Evolutionary conservation across 176 grass and related monocot genomes (phyloP), one percentile per base, ranked within the genome.

Genomic region (Poa pratensis): DNA sequence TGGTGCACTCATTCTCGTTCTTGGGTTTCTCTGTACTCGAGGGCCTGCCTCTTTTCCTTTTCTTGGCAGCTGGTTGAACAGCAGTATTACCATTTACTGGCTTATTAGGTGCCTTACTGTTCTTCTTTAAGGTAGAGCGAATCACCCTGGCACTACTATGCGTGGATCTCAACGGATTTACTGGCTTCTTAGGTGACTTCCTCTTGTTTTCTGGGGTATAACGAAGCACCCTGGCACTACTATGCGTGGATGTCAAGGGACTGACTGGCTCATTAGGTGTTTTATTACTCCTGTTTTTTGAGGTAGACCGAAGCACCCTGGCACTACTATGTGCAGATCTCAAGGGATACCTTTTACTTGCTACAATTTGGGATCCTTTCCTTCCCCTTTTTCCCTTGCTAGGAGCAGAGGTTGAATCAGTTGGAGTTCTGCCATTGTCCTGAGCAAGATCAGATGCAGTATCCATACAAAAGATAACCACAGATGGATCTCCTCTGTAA

Each of bases 231-330:
- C 91, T 92, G 42, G 77, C 75, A 80, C 86, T 84, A 84, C 69
- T 89, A 24, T 27, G 80, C 11, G 75, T 61, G 59, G 94, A 88
- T 76, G 84, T 92, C 80, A 93, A 92, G 58, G 84, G 48, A 17
- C 66, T 86, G 54, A 52, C 52, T 48, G 82, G 66, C n/a, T 87
- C 91, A 74, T 35, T 45, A 82, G 61, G 61, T 77, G 52, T 65
- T 58, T 89, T 84, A 55, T 88, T 84, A 62, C 66, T 83, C 14
- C 85, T 86, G 14, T 23, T 72, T 61, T 95, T 84, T 58, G 88
- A 86, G 66, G 74, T 87, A 69, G 93, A 94, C 62, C 89, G 89
- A 85, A 92, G 95, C 85, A 93, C 85, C 75, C 91, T 92, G 42
- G 77, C 69, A 76, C 84, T 83, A 80, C 77, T 87, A 24, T 42